A percentile compares a stretch with the other conserved stretches of the same genome.
phyloP scores from a whole-genome alignment of 176 grass and related monocot species.

The Dactylis glomerata region DNA sequence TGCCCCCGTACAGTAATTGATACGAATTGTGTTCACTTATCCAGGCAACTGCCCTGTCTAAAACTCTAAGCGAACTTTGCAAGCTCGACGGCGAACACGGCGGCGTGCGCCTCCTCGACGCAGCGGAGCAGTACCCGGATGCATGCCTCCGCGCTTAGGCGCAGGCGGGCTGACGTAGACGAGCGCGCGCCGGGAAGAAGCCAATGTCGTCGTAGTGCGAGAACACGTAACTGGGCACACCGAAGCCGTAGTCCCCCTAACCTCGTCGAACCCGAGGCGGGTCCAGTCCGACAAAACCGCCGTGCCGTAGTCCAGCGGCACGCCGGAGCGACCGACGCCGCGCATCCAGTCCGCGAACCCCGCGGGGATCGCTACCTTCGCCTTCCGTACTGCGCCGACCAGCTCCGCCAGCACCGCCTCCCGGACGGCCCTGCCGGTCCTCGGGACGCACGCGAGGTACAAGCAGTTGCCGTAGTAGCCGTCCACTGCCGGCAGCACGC shows the following conservation, averaged over 20 bases:
- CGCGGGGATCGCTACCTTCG: conserved; percentile 45
- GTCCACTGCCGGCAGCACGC: conserved; percentile 51
- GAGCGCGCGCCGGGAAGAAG: conserved; percentile 53
- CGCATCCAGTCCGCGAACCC: conserved; percentile 65
- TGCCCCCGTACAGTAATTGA: no score
- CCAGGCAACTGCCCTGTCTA: no score
- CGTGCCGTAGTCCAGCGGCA: conserved; percentile 76
- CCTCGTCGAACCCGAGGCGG: conserved; percentile 68
- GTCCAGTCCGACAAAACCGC: conserved; percentile 71
- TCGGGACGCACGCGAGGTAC: conserved; percentile 43
- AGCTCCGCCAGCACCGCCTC: conserved; percentile 43
- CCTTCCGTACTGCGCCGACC: conserved; percentile 52
- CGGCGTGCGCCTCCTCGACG: conserved; percentile 54
- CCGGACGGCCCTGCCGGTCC: conserved; percentile 17
- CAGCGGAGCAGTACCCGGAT: conserved; percentile 64
- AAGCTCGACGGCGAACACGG: conserved; percentile 44
- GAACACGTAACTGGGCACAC: conserved; percentile 56
- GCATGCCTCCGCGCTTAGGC: conserved; percentile 56
- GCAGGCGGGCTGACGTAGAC: conserved; percentile 60
- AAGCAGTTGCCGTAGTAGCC: conserved; percentile 35
- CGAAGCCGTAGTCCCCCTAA: conserved; percentile 85
- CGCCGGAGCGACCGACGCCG: conserved; percentile 51
- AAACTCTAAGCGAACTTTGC: conserved; percentile 37
- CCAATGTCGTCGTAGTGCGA: conserved; percentile 54
- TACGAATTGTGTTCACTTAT: no score